phyloP scores from a whole-genome alignment of 1,284 basidiomycete genomes.

The Rhizoctonia solani region DNA sequence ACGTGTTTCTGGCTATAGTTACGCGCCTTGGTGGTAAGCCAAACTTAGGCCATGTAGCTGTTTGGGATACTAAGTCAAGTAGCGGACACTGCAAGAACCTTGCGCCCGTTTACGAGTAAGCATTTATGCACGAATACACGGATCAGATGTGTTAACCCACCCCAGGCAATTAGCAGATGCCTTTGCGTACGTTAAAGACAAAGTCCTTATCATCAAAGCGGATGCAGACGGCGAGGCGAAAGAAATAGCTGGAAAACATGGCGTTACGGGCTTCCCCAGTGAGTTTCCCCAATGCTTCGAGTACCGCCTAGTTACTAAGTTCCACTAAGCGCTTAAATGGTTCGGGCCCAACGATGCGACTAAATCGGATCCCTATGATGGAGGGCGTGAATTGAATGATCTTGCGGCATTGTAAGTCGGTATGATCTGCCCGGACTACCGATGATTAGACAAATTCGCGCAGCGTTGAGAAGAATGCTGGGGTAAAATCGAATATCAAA shows the following conservation, averaged over 20 bases:
- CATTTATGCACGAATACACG: no score
- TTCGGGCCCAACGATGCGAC: constrained; percentile 68
- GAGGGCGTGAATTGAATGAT: constrained; percentile 80
- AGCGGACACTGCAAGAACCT: constrained; percentile 90
- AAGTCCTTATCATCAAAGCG: constrained; percentile 88
- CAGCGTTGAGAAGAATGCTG: constrained; percentile 75
- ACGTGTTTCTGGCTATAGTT: constrained; percentile 51
- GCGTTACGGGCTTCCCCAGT: constrained; percentile 88
- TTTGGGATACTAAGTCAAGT: background rate
- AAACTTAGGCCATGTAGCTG: constrained; percentile 37
- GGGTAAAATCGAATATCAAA: constrained; percentile 84
- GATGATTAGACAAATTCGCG: background rate
- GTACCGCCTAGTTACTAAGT: constrained; percentile 14
- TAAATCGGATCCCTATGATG: constrained; percentile 72
- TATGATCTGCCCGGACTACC: background rate
- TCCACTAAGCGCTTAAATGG: constrained; percentile 80
- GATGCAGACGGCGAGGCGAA: constrained; percentile 89
- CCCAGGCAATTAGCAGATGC: constrained; percentile 75
- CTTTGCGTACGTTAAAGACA: constrained; percentile 74
- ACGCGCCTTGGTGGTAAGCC: constrained; percentile 84
- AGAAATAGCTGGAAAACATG: constrained; percentile 70
- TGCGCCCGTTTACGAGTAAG: constrained; percentile 76
- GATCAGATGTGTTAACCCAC: no score
- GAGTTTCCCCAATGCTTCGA: constrained; percentile 44
- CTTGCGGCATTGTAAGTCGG: constrained; percentile 71